A percentile compares a stretch with the other conserved stretches of the same genome.
Conservation (phyloP, 345 rosid species). For the Pugionium cornutum region DNA sequence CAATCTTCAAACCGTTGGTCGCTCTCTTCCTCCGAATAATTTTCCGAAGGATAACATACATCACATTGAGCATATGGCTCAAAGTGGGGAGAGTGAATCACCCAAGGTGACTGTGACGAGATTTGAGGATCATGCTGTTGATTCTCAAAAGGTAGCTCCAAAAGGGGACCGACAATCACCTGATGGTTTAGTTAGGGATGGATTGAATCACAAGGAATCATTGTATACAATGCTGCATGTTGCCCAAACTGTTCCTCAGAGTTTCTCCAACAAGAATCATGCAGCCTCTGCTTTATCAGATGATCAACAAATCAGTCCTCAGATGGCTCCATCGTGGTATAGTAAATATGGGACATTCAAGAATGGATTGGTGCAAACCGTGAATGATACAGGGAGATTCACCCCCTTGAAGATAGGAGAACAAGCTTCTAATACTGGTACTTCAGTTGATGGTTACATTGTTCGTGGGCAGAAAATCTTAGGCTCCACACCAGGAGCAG, state of each 20-base stretch:
- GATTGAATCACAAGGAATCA: constrained; percentile 37
- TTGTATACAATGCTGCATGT: constrained; percentile 33
- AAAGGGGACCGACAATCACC: constrained; percentile 49
- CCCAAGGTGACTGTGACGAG: constrained; percentile 50
- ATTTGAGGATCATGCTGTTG: constrained; percentile 49
- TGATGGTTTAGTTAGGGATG: constrained; percentile 46
- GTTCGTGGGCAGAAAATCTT: constrained; percentile 19
- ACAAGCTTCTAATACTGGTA: constrained; percentile 46
- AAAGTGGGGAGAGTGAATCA: constrained; percentile 49
- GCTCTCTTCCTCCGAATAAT: constrained; percentile 53
- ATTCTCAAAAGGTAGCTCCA: constrained; percentile 46
- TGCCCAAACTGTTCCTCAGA: constrained; percentile 45
- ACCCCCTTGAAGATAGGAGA: constrained; percentile 48
- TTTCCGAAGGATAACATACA: constrained; percentile 44
- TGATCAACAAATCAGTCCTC: constrained; percentile 62
- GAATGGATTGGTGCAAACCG: constrained; percentile 61
- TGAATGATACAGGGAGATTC: constrained; percentile 47
- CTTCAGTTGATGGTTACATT: constrained; percentile 47
- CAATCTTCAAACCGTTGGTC: constrained; percentile 64
- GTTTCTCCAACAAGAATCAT: constrained; percentile 41
- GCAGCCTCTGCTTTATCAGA: constrained; percentile 39
- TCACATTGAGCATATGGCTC: constrained; percentile 57
- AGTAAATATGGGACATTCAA: constrained; percentile 65
- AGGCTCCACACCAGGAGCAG: constrained; percentile 35
- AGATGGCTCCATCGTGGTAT: constrained; percentile 83